phyloP scores from a whole-genome alignment of 2,329 filamentous ascomycete species.

The Phaeosphaeriaceae sp. region DNA sequence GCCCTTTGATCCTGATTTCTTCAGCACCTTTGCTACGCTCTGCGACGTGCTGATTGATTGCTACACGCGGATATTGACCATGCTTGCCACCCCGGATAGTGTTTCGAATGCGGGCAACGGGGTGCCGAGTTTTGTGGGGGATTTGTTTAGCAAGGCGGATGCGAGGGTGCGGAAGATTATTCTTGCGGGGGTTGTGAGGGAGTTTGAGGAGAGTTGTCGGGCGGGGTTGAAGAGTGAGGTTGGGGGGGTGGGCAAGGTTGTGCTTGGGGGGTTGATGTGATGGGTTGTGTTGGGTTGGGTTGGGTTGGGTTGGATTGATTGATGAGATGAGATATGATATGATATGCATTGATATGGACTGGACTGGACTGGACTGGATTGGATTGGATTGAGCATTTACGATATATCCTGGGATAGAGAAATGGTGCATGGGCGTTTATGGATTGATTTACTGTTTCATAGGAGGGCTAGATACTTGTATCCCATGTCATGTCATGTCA shows the following conservation, averaged over 20 bases:
- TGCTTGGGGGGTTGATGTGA: constrained; percentile 82
- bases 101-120: constrained; percentile 33
- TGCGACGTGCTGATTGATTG: constrained; percentile 95
- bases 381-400: no score
- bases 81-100: constrained; percentile 73
- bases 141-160: constrained; percentile 90
- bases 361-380: no score
- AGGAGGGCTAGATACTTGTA: no score
- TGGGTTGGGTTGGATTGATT: no score
- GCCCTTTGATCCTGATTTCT: constrained; percentile 96
- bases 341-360: no score
- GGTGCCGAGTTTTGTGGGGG: constrained; percentile 63
- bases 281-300: no score
- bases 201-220: constrained; percentile 89
- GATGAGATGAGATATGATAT: no score
- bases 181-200: constrained; percentile 82
- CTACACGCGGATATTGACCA: constrained; percentile 77
- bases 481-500: no score
- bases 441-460: no score
- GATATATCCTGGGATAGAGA: no score
- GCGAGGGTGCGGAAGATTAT: constrained; percentile 85
- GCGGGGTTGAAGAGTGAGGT: constrained; percentile 79
- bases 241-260: constrained; percentile 83
- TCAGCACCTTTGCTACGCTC: constrained; percentile 92
- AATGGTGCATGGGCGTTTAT: no score